Conservation (phyloP, 495 filamentous ascomycete species). For the Chlorociboria aeruginascens region DNA sequence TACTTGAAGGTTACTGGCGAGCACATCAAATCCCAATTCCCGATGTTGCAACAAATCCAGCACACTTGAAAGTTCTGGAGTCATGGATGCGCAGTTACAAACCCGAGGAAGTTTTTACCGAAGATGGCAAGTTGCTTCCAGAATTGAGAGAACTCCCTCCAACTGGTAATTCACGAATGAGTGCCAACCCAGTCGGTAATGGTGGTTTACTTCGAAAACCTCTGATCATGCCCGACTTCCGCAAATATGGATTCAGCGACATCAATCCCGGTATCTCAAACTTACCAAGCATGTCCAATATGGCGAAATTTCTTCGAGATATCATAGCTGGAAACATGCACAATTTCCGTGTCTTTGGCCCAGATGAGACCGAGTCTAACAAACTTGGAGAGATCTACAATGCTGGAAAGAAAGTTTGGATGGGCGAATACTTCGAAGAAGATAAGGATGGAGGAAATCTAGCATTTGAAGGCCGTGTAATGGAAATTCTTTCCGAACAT, state of each 20-base stretch:
- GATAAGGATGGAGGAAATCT: constrained; percentile 59
- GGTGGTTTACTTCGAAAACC: constrained; percentile 49
- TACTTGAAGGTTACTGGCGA: constrained; percentile 59
- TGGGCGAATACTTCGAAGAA: constrained; percentile 63
- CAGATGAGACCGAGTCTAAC: constrained; percentile 68
- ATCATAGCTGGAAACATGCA: constrained; percentile 45
- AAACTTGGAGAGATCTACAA: constrained; percentile 56
- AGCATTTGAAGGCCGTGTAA: constrained; percentile 49
- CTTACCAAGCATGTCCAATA: constrained; percentile 49
- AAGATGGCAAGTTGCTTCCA: constrained; percentile 41
- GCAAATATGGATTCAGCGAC: constrained; percentile 43
- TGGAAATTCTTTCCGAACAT: constrained; percentile 70
- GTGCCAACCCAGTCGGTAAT: constrained; percentile 61
- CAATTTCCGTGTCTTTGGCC: constrained; percentile 61
- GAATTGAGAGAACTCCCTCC: constrained; percentile 52
- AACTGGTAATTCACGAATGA: constrained; percentile 48
- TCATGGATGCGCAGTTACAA: constrained; percentile 60
- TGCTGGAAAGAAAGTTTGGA: constrained; percentile 63
- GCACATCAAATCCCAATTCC: constrained; percentile 61
- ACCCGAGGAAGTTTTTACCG: constrained; percentile 50
- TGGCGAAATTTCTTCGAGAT: constrained; percentile 51
- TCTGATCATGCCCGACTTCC: constrained; percentile 53
- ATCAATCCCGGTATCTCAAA: constrained; percentile 37
- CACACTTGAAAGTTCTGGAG: constrained; percentile 51
- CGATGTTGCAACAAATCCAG: constrained; percentile 44